Evolutionary conservation across 257 asterid genomes (phyloP).

Genomic region (Fraxinus excelsior): DNA sequence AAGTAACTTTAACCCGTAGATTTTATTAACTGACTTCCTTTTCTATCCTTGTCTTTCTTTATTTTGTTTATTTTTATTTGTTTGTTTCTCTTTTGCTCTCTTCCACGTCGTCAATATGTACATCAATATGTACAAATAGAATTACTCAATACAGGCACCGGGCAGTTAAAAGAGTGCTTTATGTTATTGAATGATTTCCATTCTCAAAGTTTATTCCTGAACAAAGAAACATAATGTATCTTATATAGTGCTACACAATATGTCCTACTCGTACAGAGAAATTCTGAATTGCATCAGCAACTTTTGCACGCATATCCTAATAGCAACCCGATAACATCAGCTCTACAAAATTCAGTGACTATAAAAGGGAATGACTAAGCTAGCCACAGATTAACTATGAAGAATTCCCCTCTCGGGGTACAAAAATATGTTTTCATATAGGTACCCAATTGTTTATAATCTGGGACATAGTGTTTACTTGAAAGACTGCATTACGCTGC

Average conservation of each 20-base stretch:
- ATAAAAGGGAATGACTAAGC: not conserved
- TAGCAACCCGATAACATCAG: not conserved
- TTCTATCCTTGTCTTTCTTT: no score
- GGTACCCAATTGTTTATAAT: not conserved
- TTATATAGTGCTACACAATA: not conserved
- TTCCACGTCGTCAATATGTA: no score
- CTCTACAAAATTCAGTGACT: constrained; percentile 40
- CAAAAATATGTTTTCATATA: not conserved
- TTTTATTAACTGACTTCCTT: no score
- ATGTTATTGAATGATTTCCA: not conserved
- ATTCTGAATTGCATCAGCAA: not conserved
- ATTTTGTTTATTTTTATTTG: no score
- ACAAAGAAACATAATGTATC: not conserved
- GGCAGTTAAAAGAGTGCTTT: not conserved
- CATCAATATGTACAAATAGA: no score
- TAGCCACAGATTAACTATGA: not conserved
- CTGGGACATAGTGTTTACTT: constrained; percentile 34
- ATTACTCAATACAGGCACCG: no score
- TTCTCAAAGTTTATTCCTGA: not conserved
- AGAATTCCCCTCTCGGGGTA: not conserved
- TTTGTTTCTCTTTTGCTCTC: no score
- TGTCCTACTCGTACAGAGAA: not conserved
- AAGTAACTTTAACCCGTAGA: no score
- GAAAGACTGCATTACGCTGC: constrained; percentile 52
- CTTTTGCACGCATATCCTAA: constrained; percentile 15